Conservation (phyloP, 148 eudicot genomes). For the Salicornia ramosissima region DNA sequence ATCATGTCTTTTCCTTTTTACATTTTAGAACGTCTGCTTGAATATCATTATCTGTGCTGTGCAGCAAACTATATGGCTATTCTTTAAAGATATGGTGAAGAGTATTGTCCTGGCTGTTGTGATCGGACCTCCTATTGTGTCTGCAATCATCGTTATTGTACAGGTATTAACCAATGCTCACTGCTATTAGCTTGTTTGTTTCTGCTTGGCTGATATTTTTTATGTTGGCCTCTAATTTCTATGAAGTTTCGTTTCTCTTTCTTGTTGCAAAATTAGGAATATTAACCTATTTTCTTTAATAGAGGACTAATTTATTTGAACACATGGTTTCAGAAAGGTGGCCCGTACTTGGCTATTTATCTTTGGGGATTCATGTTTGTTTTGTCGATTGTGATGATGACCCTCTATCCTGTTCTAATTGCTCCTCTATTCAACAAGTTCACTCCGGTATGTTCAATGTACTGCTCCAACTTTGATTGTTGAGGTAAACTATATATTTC, state of each 20-base stretch:
- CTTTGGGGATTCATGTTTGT: conserved; percentile 97
- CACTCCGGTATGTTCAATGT: conserved; percentile 72
- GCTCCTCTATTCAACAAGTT: conserved; percentile 98
- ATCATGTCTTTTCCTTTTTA: background rate
- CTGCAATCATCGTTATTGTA: conserved; percentile 87
- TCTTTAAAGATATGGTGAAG: conserved; percentile 86
- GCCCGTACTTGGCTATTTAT: conserved; percentile 96
- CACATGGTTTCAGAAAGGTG: conserved; percentile 82
- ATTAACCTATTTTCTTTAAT: background rate
- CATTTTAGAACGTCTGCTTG: conserved; percentile 2
- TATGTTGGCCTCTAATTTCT: background rate
- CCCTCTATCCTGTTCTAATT: conserved; percentile 76
- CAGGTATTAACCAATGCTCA: conserved; percentile 49
- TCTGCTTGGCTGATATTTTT: background rate
- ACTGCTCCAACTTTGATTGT: background rate
- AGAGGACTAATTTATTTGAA: conserved; percentile 7
- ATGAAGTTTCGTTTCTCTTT: background rate
- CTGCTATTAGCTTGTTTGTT: background rate
- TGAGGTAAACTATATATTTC: conserved; percentile 3
- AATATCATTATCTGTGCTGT: conserved; percentile 16
- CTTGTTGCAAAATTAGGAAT: background rate
- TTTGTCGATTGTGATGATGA: conserved; percentile 92
- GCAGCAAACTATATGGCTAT: conserved; percentile 94
- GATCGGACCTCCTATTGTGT: conserved; percentile 95
- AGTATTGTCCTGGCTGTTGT: conserved; percentile 57